A percentile compares a stretch with the other conserved stretches of the same genome.
Evolutionary conservation across 768 basidiomycete genomes (phyloP).

Genomic region (Amanita rimosa): DNA sequence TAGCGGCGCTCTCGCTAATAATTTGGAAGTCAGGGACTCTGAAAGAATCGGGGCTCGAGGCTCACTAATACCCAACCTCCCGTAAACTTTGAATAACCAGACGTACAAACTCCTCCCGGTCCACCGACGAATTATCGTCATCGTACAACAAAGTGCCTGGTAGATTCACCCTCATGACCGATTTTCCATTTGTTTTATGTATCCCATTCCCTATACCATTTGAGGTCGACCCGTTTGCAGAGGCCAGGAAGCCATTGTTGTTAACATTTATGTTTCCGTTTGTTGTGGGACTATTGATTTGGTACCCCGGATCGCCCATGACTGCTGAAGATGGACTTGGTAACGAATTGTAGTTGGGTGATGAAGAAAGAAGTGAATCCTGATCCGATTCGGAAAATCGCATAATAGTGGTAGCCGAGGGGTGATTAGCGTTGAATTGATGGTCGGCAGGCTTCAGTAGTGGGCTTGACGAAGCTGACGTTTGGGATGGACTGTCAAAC

Average conservation of each 20-base stretch:
- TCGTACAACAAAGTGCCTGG: conserved; percentile 71
- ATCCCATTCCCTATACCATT: conserved; percentile 39
- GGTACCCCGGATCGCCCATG: conserved; percentile 8
- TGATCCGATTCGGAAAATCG: conserved; percentile 41
- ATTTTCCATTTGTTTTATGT: conserved; percentile 32
- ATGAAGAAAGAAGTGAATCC: conserved; percentile 29
- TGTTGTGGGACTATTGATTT: conserved; percentile 25
- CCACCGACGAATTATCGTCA: conserved; percentile 67
- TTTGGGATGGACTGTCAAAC: conserved; percentile 28
- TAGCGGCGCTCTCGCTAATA: conserved; percentile 74
- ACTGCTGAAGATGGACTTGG: neutral
- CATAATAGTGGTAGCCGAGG: conserved; percentile 25
- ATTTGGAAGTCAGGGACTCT: neutral
- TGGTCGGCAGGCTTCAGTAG: conserved; percentile 18
- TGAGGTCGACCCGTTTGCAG: conserved; percentile 15
- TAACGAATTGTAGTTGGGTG: conserved; percentile 26
- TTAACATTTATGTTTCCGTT: conserved; percentile 32
- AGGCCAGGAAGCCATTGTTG: conserved; percentile 22
- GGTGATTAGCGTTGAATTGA: conserved; percentile 13
- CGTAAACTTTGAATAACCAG: conserved; percentile 81
- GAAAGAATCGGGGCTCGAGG: conserved; percentile 9
- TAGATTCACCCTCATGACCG: conserved; percentile 50
- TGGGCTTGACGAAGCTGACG: conserved; percentile 13
- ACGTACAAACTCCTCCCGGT: conserved; percentile 86
- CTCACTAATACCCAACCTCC: conserved; percentile 75